Evolutionary conservation across 106 monocot species (phyloP).

Genomic region (Apostasia ramifera): DNA sequence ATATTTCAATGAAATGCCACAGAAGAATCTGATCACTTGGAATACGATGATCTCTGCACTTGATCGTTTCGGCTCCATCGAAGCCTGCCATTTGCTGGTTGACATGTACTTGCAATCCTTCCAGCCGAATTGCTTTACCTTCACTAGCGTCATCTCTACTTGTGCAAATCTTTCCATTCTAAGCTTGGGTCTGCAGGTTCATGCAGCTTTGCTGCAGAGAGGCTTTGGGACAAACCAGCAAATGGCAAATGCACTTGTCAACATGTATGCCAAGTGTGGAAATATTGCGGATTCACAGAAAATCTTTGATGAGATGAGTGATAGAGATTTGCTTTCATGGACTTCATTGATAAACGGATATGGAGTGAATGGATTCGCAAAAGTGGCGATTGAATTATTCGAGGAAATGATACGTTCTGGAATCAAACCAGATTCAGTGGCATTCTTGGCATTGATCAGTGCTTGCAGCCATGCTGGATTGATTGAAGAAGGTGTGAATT

Average conservation of each 20-base stretch:
- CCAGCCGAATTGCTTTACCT: constrained; percentile 51
- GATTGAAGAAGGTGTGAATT: constrained; percentile 56
- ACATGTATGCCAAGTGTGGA: constrained; percentile 90
- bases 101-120: constrained; percentile 25
- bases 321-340: constrained; percentile 57
- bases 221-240: constrained; percentile 33
- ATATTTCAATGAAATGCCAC: constrained; percentile 39
- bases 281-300: constrained; percentile 22
- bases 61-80: constrained; percentile 11
- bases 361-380: constrained; percentile 47
- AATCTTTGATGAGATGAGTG: constrained; percentile 42
- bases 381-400: constrained; percentile 54
- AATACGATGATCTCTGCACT: constrained; percentile 58
- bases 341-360: constrained; percentile 68
- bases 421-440: constrained; percentile 37
- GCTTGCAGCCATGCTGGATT: constrained; percentile 81
- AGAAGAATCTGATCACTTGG: constrained; percentile 62
- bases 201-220: constrained; percentile 31
- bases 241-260: constrained; percentile 51
- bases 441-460: constrained; percentile 49
- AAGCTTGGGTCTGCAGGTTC: constrained; percentile 52
- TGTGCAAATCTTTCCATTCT: constrained; percentile 36
- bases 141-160: constrained; percentile 39
- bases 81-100: constrained; percentile 20
- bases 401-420: constrained; percentile 35